Conservation (phyloP, 2,329 filamentous ascomycete species). For the Trichoderma brevicompactum region DNA sequence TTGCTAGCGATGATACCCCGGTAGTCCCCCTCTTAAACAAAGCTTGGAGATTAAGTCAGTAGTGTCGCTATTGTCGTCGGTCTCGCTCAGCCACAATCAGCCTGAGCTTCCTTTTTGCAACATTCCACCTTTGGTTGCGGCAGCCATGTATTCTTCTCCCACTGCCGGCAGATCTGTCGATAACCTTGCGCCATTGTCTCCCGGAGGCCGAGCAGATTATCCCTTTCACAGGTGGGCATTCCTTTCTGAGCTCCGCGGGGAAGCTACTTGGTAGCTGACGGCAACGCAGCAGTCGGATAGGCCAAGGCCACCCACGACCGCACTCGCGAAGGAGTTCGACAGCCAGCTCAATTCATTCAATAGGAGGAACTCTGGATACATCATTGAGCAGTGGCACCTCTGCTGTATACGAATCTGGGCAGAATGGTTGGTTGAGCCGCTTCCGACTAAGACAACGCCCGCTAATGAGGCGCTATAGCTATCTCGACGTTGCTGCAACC, state of each 20-base stretch:
- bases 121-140: slow-evolving; percentile 29
- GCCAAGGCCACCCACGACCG: slow-evolving; percentile 52
- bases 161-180: slow-evolving; percentile 68
- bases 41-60: slow-evolving; percentile 24
- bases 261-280: slow-evolving; percentile 32
- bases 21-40: slow-evolving; percentile 6
- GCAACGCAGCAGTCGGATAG: slow-evolving; percentile 46
- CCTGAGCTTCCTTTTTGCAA: slow-evolving; percentile 1
- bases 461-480: slow-evolving; percentile 52
- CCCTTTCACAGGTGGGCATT: slow-evolving; percentile 60
- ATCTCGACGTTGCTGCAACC: slow-evolving; percentile 94
- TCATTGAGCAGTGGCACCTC: slow-evolving; percentile 60
- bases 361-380: slow-evolving; percentile 81
- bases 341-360: slow-evolving; percentile 84
- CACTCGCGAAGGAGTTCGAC: slow-evolving; percentile 74
- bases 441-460: background rate
- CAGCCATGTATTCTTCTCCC: slow-evolving; percentile 63
- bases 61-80: slow-evolving; percentile 10
- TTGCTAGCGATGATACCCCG: slow-evolving; percentile 53
- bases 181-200: slow-evolving; percentile 61
- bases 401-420: slow-evolving; percentile 70
- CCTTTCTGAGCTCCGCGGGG: background rate
- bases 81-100: slow-evolving; percentile 11
- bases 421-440: slow-evolving; percentile 67
- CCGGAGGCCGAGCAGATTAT: slow-evolving; percentile 57